phyloP scores from a whole-genome alignment of 2,329 filamentous ascomycete genomes.

The Neocatenulostroma microsporum region DNA sequence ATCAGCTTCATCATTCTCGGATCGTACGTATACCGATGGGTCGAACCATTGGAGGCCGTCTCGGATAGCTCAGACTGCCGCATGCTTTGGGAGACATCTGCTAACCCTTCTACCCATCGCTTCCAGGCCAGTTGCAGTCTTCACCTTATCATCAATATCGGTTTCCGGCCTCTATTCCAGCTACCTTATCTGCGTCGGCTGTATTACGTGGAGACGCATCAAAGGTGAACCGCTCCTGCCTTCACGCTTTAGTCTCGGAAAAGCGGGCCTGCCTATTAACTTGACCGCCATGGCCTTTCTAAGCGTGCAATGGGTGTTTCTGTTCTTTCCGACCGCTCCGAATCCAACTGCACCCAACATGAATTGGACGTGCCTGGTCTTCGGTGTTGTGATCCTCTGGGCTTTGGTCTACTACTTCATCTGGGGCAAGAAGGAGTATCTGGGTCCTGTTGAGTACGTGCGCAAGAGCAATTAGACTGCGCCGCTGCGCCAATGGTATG shows the following conservation, averaged over 20 bases:
- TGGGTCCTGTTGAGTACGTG: conserved; percentile 17
- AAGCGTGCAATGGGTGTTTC: conserved; percentile 4
- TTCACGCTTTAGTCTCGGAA: conserved; percentile 18
- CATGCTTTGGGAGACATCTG: no score
- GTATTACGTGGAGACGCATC: no score
- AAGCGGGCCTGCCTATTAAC: conserved; percentile 24
- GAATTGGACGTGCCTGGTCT: conserved; percentile 27
- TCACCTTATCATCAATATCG: no score
- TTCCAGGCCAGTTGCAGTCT: conserved; percentile 12
- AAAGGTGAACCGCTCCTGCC: conserved; percentile 16
- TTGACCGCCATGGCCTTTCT: conserved; percentile 15
- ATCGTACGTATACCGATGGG: no score
- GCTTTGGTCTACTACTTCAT: conserved; percentile 15
- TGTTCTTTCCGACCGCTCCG: conserved; percentile 21
- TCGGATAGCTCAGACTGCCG: no score
- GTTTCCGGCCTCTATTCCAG: no score
- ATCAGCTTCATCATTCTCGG: conserved; percentile 31
- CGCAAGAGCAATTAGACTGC: no score
- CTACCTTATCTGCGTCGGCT: no score
- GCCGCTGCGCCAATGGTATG: no score
- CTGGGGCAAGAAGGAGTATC: conserved; percentile 16
- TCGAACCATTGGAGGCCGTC: no score
- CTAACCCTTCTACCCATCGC: no score
- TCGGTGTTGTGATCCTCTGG: conserved; percentile 14
- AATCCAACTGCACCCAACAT: conserved; percentile 15